phyloP scores from a whole-genome alignment of 225 moss, liverwort and hornwort genomes.

The Straminergon stramineum region DNA sequence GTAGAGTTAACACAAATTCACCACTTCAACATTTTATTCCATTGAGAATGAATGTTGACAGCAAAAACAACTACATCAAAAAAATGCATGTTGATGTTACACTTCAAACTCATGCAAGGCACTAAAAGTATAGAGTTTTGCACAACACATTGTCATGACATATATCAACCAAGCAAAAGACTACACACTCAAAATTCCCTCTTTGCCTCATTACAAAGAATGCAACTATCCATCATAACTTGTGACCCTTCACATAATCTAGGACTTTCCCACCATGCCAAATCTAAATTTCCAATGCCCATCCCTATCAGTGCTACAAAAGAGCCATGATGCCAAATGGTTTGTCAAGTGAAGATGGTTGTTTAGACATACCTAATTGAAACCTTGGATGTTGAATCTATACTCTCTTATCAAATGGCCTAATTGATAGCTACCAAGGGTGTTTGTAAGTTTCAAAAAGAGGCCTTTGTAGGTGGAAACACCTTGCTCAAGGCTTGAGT shows the following conservation, averaged over 20 bases:
- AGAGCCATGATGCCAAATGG: background rate
- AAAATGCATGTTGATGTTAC: background rate
- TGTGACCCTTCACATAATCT: background rate
- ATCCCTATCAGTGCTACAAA: background rate
- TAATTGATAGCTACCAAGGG: constrained; percentile 62
- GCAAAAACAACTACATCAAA: background rate
- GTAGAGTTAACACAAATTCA: background rate
- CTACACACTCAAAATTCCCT: background rate
- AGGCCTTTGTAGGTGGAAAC: constrained; percentile 29
- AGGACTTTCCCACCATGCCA: background rate
- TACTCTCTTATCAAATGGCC: background rate
- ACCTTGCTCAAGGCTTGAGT: constrained; percentile 14
- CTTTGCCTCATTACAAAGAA: background rate
- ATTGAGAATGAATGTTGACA: background rate
- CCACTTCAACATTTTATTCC: background rate
- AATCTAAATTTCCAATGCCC: background rate
- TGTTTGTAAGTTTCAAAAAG: constrained; percentile 44
- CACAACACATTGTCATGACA: background rate
- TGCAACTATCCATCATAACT: background rate
- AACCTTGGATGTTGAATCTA: background rate
- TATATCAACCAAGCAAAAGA: background rate
- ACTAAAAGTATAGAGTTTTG: background rate
- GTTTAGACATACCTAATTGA: background rate
- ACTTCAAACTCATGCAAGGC: background rate
- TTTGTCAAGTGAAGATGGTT: background rate